Evolutionary conservation across 1,284 basidiomycete species (phyloP).

Genomic region (Irpex sp.): DNA sequence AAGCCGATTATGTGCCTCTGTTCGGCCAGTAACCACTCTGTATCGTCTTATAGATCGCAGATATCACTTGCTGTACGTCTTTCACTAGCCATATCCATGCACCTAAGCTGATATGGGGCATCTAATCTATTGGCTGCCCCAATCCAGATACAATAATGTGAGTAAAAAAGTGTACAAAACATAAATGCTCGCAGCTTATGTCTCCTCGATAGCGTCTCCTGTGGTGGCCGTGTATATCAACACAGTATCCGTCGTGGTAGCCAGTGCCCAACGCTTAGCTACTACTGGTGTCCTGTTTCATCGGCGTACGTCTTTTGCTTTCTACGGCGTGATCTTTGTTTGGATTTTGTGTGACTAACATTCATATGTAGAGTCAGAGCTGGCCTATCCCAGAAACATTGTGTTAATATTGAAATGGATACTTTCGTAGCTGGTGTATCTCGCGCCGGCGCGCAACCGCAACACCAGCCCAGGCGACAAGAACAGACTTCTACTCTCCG

Average conservation of each 20-base stretch:
- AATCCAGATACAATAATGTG: not conserved
- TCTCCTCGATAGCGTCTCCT: not conserved
- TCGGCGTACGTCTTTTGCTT: constrained; percentile 1
- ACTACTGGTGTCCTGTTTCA: not conserved
- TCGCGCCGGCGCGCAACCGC: not conserved
- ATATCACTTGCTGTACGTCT: constrained; percentile 1
- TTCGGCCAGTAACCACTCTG: not conserved
- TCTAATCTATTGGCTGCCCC: not conserved
- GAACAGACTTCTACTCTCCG: not conserved
- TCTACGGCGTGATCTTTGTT: not conserved
- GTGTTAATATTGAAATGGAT: not conserved
- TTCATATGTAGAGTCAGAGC: not conserved
- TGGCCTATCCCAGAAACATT: not conserved
- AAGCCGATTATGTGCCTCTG: not conserved
- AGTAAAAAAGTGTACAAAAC: not conserved
- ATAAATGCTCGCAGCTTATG: no score
- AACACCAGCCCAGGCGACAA: no score
- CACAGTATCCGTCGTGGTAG: not conserved
- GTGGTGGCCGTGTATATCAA: constrained; percentile 4
- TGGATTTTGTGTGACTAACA: not conserved
- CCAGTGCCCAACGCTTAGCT: constrained; percentile 2
- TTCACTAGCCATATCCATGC: not conserved
- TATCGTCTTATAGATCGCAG: not conserved
- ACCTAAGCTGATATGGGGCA: not conserved
- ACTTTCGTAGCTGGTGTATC: not conserved